phyloP scores from a whole-genome alignment of 345 rosid genomes.

The Pugionium dolabratum region DNA sequence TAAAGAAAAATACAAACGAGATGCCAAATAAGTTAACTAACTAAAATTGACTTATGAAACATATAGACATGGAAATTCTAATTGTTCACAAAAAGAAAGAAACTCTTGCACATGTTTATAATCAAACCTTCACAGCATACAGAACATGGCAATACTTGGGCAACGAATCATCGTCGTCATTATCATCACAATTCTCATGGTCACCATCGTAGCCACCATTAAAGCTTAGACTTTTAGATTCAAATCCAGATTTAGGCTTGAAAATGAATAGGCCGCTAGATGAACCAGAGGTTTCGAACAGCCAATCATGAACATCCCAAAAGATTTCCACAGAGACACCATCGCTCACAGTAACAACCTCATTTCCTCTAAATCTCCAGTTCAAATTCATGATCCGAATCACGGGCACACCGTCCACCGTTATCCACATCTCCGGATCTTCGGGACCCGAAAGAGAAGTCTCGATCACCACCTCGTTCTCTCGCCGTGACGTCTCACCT shows the following conservation, averaged over 20 bases:
- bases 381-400: constrained; percentile 59
- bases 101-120: neutral
- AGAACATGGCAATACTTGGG: constrained; percentile 58
- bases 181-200: constrained; percentile 11
- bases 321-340: constrained; percentile 50
- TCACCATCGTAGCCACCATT: constrained; percentile 23
- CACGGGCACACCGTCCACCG: constrained; percentile 52
- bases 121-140: constrained; percentile 58
- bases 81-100: neutral
- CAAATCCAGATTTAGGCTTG: constrained; percentile 39
- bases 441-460: constrained; percentile 52
- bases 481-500: constrained; percentile 33
- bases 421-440: constrained; percentile 77
- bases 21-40: constrained; percentile 6
- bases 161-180: constrained; percentile 16
- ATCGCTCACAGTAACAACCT: constrained; percentile 49
- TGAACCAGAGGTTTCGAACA: constrained; percentile 47
- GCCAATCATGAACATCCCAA: constrained; percentile 84
- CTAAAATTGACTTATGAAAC: neutral
- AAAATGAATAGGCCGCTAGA: constrained; percentile 61
- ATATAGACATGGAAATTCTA: neutral
- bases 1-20: neutral
- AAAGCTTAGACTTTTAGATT: constrained; percentile 27
- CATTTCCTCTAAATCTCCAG: constrained; percentile 83
- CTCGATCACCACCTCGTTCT: constrained; percentile 65